Base-by-base conservation (phyloP, 371 early-diverging fungal species). In the Mucor piriformis region DNA sequence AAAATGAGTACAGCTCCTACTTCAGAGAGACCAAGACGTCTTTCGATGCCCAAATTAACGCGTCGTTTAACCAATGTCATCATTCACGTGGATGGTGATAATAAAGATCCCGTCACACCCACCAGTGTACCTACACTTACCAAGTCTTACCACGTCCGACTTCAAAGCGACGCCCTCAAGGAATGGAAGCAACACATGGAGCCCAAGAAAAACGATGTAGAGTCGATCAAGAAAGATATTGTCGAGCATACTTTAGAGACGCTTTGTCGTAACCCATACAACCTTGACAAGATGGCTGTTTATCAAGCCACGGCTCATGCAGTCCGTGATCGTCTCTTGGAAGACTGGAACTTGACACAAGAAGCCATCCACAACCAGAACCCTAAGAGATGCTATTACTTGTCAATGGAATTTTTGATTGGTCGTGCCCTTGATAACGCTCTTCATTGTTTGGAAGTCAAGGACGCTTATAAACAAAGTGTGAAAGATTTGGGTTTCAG, bases 381-480 rank as follows among this genome's bases (percentile, higher is more conserved):
- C 59, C 92, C 91, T 35, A 96, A 96, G 82, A 87, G 94, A 48
- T 89, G 95, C 27, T 94, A 95, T 74, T 96, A 96, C 75, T 77
- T 96, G 50, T 95, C 96, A 27, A 84, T 96, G 73, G 96, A 96
- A 79, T 96, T 96, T 68, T 76, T 96, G 59, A 77, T 96, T 48
- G 96, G 96, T 33, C 87, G 96, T 46, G 91, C 96, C 10, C 81
- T 96, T 60, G 96, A 95, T 80, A 94, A 94, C 65, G 95, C 95
- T 16, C 77, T 95, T 53, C 83, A 94, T 53, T 90, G 92, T 57
- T 78, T 95, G 56, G 80, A 81, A 35, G 71, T 94, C 44, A 93
- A 95, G 72, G 84, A 83, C 33, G 71, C 70, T 43, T 96, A 90
- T 70, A 29, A 63, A 67, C 69, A 79, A 48, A 84, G 89, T 50